Percentiles rank a stretch among this genome's conserved stretches.
Evolutionary conservation across 2,329 filamentous ascomycete genomes (phyloP).

Genomic region (Calonectria henricotiae): DNA sequence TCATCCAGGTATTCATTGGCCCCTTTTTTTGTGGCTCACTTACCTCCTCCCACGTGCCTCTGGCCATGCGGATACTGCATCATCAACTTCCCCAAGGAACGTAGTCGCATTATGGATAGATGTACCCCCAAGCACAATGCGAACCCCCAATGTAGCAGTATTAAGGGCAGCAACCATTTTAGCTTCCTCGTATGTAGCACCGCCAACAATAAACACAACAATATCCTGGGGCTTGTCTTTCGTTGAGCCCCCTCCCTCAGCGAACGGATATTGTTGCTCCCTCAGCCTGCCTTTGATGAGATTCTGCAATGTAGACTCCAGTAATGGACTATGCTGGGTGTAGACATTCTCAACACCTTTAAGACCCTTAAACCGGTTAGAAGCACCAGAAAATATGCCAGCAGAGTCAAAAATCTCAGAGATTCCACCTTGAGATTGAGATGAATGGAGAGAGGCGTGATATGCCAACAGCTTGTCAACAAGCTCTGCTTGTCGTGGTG

Average conservation of each 20-base stretch:
- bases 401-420: constrained; percentile 93
- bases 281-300: constrained; percentile 92
- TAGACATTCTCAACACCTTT: constrained; percentile 99
- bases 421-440: constrained; percentile 83
- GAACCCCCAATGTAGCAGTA: constrained; percentile 88
- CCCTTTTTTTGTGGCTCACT: neutral
- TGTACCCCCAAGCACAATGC: constrained; percentile 92
- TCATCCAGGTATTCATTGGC: too few relatives aligned
- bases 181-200: constrained; percentile 95
- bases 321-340: constrained; percentile 92
- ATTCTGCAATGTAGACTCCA: constrained; percentile 91
- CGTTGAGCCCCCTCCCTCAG: constrained; percentile 89
- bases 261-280: constrained; percentile 92
- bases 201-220: constrained; percentile 94
- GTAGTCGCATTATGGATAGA: constrained; percentile 88
- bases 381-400: constrained; percentile 91
- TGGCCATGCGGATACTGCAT: constrained; percentile 90
- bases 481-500: constrained; percentile 82
- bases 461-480: constrained; percentile 89
- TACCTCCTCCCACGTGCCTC: constrained; percentile 66
- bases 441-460: constrained; percentile 87
- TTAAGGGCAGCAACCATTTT: constrained; percentile 98
- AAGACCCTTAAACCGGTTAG: constrained; percentile 91
- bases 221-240: constrained; percentile 98
- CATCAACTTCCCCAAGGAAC: constrained; percentile 93